phyloP scores from a whole-genome alignment of 2,329 filamentous ascomycete species.

The Aspergillus caelatus region DNA sequence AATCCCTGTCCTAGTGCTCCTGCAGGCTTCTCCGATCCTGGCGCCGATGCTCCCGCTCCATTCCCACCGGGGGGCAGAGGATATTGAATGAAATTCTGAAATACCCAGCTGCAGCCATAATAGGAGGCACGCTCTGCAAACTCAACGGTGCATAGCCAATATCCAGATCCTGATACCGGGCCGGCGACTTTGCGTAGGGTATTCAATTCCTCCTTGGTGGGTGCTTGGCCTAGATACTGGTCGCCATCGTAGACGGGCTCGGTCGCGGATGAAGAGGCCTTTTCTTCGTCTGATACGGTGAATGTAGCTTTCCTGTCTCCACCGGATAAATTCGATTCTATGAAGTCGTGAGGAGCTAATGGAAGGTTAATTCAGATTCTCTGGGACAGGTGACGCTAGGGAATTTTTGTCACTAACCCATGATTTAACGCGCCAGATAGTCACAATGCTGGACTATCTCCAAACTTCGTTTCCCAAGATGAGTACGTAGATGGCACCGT shows the following conservation, averaged over 20 bases:
- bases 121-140: neutral
- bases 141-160: neutral
- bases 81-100: conserved; percentile 1
- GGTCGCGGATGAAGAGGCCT: neutral
- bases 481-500: neutral
- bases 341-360: neutral
- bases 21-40: neutral
- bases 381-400: neutral
- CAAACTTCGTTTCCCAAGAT: neutral
- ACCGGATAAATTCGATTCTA: neutral
- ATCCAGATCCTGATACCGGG: neutral
- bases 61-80: neutral
- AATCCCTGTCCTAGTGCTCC: neutral
- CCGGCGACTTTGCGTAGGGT: neutral
- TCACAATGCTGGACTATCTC: neutral
- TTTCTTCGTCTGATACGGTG: neutral
- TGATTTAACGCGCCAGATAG: neutral
- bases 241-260: neutral
- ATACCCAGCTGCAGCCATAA: neutral
- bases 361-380: neutral
- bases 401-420: neutral
- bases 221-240: neutral
- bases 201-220: neutral
- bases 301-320: neutral
- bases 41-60: neutral